Conservation (phyloP, 495 filamentous ascomycete genomes). For the Darksidea phi region DNA sequence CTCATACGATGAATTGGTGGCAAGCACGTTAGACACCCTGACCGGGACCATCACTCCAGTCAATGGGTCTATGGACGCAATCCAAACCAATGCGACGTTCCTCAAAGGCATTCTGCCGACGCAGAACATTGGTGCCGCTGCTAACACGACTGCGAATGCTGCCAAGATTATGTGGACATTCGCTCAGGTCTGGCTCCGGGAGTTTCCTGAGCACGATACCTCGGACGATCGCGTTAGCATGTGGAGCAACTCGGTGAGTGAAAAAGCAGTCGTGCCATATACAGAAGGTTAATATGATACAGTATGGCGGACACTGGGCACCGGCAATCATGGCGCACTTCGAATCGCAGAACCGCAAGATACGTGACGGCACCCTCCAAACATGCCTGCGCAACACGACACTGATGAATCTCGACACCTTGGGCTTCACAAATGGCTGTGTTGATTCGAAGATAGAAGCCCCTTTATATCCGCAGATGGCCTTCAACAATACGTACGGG, state of each 20-base stretch:
- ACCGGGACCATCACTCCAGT: neutral
- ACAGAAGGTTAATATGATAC: neutral
- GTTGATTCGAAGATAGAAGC: constrained; percentile 18
- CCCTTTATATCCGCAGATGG: constrained; percentile 19
- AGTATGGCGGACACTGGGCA: constrained; percentile 27
- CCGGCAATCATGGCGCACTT: constrained; percentile 48
- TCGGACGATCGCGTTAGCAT: constrained; percentile 4
- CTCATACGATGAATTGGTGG: constrained; percentile 45
- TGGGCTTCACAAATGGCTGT: constrained; percentile 25
- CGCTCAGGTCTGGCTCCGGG: constrained; percentile 6
- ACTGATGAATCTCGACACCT: constrained; percentile 18
- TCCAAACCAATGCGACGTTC: constrained; percentile 14
- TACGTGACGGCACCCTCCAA: constrained; percentile 23
- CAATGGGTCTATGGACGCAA: neutral
- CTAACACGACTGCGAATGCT: constrained; percentile 3
- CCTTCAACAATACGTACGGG: constrained; percentile 31
- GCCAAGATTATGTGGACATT: constrained; percentile 4
- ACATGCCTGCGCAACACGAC: neutral
- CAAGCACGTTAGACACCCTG: constrained; percentile 44
- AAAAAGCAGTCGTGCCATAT: neutral
- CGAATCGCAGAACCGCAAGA: constrained; percentile 61
- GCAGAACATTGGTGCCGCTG: neutral
- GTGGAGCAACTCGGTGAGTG: constrained; percentile 37
- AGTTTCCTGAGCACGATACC: constrained; percentile 1
- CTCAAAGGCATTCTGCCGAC: constrained; percentile 39